Evolutionary conservation across 805 yeast genomes (phyloP).

Genomic region (Candida suzukii): DNA sequence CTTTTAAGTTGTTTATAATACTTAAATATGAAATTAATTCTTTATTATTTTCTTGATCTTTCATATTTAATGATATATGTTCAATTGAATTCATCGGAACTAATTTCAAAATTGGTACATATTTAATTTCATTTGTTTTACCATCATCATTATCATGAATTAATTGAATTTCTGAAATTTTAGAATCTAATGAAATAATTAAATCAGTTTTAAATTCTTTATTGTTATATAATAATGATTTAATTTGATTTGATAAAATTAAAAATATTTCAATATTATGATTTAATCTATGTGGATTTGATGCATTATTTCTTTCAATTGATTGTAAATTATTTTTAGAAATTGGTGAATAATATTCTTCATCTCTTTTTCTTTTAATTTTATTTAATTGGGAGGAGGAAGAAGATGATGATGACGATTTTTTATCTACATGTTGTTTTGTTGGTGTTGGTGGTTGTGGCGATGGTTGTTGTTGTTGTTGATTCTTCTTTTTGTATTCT

Average conservation of each 20-base stretch:
- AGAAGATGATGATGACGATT: background rate
- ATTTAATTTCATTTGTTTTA: too few species aligned
- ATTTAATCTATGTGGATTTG: background rate
- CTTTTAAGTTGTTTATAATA: constrained; percentile 4
- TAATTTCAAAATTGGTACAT: constrained; percentile 39
- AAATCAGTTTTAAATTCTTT: constrained; percentile 31
- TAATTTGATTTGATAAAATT: constrained; percentile 39
- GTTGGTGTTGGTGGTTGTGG: too few species aligned
- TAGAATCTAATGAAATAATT: constrained; percentile 43
- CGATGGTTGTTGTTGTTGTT: background rate
- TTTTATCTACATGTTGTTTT: background rate
- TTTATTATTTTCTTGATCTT: too few species aligned
- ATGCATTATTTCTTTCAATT: background rate
- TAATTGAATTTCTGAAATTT: constrained; percentile 20
- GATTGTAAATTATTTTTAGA: constrained; percentile 24
- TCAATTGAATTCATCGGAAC: constrained; percentile 38
- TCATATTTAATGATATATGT: constrained; percentile 25
- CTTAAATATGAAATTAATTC: too few species aligned
- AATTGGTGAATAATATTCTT: constrained; percentile 23
- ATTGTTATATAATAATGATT: constrained; percentile 19
- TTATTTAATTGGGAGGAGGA: background rate
- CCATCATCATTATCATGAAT: constrained; percentile 2
- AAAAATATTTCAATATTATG: constrained; percentile 29
- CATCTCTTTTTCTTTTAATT: constrained; percentile 8
- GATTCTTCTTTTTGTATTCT: background rate